These are phyloP conservation scores for Falciphora oryzae DNA, from an alignment of 2,329 filamentous ascomycete species.

Conservation along the genomic window DNA sequence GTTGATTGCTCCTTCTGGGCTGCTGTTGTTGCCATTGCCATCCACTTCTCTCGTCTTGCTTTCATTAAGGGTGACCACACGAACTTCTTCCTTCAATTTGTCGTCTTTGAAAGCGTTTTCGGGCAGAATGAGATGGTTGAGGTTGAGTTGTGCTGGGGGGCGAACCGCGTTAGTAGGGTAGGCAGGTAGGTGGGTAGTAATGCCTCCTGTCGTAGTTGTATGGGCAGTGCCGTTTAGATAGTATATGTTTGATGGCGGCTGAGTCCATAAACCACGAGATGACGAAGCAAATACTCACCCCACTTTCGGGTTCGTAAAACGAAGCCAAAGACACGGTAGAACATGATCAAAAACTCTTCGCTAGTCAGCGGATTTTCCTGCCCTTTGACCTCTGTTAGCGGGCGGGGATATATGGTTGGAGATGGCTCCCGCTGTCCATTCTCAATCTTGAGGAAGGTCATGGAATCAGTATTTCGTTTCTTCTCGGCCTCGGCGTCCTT, in stretches of 20 bases:
- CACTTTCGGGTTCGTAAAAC: slow-evolving; percentile 27
- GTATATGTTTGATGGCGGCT: too few relatives aligned
- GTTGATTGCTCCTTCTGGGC: neutral
- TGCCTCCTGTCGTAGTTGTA: too few relatives aligned
- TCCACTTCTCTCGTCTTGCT: neutral
- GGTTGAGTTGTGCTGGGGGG: slow-evolving; percentile 13
- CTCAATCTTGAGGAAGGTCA: slow-evolving; percentile 13
- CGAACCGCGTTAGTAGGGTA: neutral
- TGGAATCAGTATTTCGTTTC: slow-evolving; percentile 11
- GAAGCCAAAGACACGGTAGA: slow-evolving; percentile 28
- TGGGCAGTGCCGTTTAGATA: too few relatives aligned
- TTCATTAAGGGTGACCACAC: neutral
- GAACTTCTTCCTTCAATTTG: neutral
- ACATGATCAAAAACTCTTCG: slow-evolving; percentile 26
- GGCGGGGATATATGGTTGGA: slow-evolving; percentile 11
- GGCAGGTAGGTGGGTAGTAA: too few relatives aligned
- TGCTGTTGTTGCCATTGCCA: slow-evolving; percentile 9
- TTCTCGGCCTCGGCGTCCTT: slow-evolving; percentile 13
- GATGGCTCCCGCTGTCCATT: slow-evolving; percentile 10
- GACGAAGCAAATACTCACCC: slow-evolving; percentile 20
- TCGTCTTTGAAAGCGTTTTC: too few relatives aligned
- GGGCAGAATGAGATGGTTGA: slow-evolving; percentile 10
- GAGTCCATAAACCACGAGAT: too few relatives aligned
- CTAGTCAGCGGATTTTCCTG: slow-evolving; percentile 13
- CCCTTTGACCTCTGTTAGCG: slow-evolving; percentile 10